A percentile compares a stretch with the other conserved stretches of the same genome.
Conservation (phyloP, 2,329 filamentous ascomycete species). For the Metarhizium album region DNA sequence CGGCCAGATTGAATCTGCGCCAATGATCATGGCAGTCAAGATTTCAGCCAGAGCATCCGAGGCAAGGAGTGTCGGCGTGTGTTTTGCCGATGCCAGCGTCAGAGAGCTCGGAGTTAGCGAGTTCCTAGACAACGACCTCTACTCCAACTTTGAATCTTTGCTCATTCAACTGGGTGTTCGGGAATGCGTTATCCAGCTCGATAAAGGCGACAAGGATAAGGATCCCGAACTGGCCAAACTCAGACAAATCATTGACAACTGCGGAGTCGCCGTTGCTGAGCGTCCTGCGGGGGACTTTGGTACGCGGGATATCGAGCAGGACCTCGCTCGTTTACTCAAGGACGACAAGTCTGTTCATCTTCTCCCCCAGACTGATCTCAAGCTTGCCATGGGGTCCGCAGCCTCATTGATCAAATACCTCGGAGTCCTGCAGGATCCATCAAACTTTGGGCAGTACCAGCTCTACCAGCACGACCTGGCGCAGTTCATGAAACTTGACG, state of each 20-base stretch:
- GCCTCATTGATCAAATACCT: slow-evolving; percentile 92
- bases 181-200: slow-evolving; percentile 78
- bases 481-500: slow-evolving; percentile 97
- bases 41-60: slow-evolving; percentile 80
- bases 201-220: slow-evolving; percentile 70
- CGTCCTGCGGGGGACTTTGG: slow-evolving; percentile 67
- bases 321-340: slow-evolving; percentile 75
- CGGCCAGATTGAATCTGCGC: slow-evolving; percentile 73
- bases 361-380: slow-evolving; percentile 82
- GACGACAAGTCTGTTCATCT: slow-evolving; percentile 69
- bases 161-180: slow-evolving; percentile 94
- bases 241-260: slow-evolving; percentile 80
- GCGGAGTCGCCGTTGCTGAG: slow-evolving; percentile 82
- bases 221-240: slow-evolving; percentile 84
- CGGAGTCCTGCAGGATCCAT: slow-evolving; percentile 76
- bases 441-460: slow-evolving; percentile 95
- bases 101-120: slow-evolving; percentile 93
- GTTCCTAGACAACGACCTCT: slow-evolving; percentile 97
- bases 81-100: slow-evolving; percentile 95
- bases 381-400: slow-evolving; percentile 91
- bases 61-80: slow-evolving; percentile 80
- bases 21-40: slow-evolving; percentile 92
- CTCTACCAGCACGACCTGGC: slow-evolving; percentile 94
- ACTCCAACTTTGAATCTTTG: slow-evolving; percentile 94
- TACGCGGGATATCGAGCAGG: slow-evolving; percentile 89